Conservation (phyloP, 2,329 filamentous ascomycete genomes). For the Colletotrichum noveboracense region DNA sequence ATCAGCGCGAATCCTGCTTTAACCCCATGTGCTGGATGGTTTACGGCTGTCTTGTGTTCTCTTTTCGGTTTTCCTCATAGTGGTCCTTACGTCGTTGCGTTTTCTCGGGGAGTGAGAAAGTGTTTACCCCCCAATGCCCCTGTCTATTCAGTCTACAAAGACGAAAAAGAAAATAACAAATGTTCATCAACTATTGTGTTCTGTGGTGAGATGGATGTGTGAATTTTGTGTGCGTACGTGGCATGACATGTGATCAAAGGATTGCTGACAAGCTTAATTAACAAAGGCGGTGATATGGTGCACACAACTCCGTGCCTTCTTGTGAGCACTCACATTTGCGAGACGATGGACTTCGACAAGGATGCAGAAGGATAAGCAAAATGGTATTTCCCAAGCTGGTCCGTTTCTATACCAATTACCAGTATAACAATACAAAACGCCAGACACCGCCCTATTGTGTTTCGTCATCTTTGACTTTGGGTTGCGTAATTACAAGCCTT, state of each 20-base stretch:
- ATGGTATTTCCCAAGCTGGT: slow-evolving; percentile 1
- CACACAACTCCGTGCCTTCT: background rate
- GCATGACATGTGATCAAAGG: background rate
- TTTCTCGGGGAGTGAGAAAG: slow-evolving; percentile 20
- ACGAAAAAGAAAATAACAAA: slow-evolving; percentile 24
- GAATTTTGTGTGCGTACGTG: background rate
- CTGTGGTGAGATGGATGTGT: background rate
- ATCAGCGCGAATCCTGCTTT: slow-evolving; percentile 14
- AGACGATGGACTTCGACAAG: background rate
- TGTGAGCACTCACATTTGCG: background rate
- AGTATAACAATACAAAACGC: background rate
- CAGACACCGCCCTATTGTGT: background rate
- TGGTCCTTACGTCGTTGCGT: slow-evolving; percentile 21
- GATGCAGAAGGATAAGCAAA: background rate
- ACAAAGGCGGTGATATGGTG: background rate
- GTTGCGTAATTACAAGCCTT: background rate
- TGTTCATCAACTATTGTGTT: slow-evolving; percentile 15
- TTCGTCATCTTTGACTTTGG: background rate
- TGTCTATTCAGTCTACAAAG: slow-evolving; percentile 23
- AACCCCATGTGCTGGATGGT: slow-evolving; percentile 20
- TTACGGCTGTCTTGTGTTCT: slow-evolving; percentile 24
- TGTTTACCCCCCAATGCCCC: slow-evolving; percentile 18
- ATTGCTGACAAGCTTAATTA: background rate
- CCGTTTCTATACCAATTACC: background rate
- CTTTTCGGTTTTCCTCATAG: slow-evolving; percentile 22